Percentiles rank a stretch among this genome's conserved stretches.
These are phyloP conservation scores for Dysphania ambrosioides DNA, from an alignment of 148 eudicot genomes.

Conservation along the genomic window DNA sequence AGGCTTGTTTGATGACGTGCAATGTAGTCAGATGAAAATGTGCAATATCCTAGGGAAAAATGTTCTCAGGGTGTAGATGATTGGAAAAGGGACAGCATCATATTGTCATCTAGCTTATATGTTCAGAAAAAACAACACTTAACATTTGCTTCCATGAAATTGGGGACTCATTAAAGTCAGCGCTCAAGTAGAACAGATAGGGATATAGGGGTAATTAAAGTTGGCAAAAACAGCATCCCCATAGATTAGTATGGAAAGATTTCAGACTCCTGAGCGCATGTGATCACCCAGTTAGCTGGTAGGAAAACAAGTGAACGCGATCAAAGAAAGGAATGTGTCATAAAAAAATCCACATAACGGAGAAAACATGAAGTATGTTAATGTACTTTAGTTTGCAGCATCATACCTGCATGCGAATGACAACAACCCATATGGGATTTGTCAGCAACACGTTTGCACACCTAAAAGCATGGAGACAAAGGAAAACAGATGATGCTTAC, in stretches of 20 bases:
- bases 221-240: background rate
- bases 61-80: background rate
- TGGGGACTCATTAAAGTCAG: background rate
- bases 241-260: background rate
- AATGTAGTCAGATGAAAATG: background rate
- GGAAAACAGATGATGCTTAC: background rate
- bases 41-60: background rate
- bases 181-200: background rate
- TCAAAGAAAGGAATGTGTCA: background rate
- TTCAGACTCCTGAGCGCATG: background rate
- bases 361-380: background rate
- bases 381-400: background rate
- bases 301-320: background rate
- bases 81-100: no score
- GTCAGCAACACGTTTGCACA: slow-evolving; percentile 92
- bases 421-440: slow-evolving; percentile 96
- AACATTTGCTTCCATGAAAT: background rate
- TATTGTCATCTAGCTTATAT: background rate
- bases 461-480: slow-evolving; percentile 34
- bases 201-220: background rate
- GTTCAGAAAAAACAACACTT: background rate
- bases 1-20: background rate
- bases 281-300: background rate
- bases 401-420: slow-evolving; percentile 95
- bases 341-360: background rate